phyloP scores from a whole-genome alignment of 139 green algal species.

The Deuterostichococcus epilithicus region DNA sequence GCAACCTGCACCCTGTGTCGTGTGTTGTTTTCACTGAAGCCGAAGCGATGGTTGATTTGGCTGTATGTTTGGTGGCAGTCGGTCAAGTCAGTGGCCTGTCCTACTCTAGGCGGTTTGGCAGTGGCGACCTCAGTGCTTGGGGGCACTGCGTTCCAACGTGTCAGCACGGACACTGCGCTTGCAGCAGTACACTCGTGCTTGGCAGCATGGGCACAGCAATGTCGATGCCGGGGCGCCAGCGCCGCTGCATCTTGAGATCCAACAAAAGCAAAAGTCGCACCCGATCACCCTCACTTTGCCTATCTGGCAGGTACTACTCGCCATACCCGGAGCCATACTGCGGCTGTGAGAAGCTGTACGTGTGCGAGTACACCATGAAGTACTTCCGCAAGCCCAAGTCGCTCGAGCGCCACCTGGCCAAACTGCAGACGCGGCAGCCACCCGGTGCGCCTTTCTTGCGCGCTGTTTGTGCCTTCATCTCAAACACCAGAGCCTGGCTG shows the following conservation, averaged over 20 bases:
- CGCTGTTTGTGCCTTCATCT: no score
- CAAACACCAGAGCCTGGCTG: background rate
- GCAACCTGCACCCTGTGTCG: background rate
- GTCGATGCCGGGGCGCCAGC: no score
- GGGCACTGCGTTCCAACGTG: no score
- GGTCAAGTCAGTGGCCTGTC: no score
- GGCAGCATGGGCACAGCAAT: slow-evolving; percentile 2
- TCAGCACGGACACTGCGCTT: no score
- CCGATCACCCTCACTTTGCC: background rate
- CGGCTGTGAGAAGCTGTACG: slow-evolving; percentile 73
- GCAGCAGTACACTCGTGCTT: background rate
- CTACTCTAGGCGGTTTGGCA: no score
- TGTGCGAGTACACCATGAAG: slow-evolving; percentile 87
- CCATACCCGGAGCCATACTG: slow-evolving; percentile 59
- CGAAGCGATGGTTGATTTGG: no score
- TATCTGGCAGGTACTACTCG: slow-evolving; percentile 56
- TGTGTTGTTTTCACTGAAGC: slow-evolving; percentile 10
- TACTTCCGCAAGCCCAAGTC: slow-evolving; percentile 64
- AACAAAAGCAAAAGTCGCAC: background rate
- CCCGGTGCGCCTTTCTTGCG: slow-evolving; percentile 6
- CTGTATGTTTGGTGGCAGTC: no score
- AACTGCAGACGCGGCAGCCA: slow-evolving; percentile 46
- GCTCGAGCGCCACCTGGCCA: slow-evolving; percentile 52
- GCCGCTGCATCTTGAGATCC: background rate
- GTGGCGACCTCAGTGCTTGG: no score